Conservation (phyloP, 2,329 filamentous ascomycete genomes). For the Pleomassaria siparia region DNA sequence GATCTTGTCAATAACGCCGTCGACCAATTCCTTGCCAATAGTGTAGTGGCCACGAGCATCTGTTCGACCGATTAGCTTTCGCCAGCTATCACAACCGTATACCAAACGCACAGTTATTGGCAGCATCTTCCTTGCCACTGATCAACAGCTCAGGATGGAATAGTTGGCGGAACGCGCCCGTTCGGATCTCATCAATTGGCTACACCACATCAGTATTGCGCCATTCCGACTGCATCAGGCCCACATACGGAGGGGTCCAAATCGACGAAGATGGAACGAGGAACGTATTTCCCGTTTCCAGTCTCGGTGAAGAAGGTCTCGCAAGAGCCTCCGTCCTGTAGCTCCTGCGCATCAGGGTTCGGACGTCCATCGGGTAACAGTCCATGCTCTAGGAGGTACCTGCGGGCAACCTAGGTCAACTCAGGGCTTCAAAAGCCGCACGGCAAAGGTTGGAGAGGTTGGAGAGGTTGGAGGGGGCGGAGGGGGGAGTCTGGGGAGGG, state of each 20-base stretch:
- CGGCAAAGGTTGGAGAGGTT: not conserved
- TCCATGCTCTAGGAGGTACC: conserved; percentile 73
- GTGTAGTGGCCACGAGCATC: conserved; percentile 75
- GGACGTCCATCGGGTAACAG: conserved; percentile 66
- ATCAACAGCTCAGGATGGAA: conserved; percentile 74
- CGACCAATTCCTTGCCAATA: conserved; percentile 75
- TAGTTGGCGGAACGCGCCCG: conserved; percentile 66
- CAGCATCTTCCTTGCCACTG: conserved; percentile 75
- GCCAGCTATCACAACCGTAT: not conserved
- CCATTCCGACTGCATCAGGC: not conserved
- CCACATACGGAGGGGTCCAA: conserved; percentile 65
- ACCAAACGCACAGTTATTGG: conserved; percentile 66
- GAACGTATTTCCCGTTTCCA: conserved; percentile 70
- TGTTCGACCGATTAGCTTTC: conserved; percentile 29
- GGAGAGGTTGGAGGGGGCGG: not conserved
- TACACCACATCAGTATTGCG: conserved; percentile 28
- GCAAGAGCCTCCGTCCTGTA: conserved; percentile 64
- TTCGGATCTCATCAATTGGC: conserved; percentile 73
- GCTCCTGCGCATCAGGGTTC: conserved; percentile 61
- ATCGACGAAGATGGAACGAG: conserved; percentile 71
- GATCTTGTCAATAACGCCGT: conserved; percentile 69
- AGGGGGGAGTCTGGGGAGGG: conserved; percentile 16
- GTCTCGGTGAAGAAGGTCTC: conserved; percentile 77
- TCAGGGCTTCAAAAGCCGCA: conserved; percentile 9
- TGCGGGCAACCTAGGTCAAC: conserved; percentile 40